Percentiles rank a stretch among this genome's conserved stretches.
These are phyloP conservation scores for Ramalina intermedia DNA, from an alignment of 495 filamentous ascomycete genomes.

Conservation along the genomic window DNA sequence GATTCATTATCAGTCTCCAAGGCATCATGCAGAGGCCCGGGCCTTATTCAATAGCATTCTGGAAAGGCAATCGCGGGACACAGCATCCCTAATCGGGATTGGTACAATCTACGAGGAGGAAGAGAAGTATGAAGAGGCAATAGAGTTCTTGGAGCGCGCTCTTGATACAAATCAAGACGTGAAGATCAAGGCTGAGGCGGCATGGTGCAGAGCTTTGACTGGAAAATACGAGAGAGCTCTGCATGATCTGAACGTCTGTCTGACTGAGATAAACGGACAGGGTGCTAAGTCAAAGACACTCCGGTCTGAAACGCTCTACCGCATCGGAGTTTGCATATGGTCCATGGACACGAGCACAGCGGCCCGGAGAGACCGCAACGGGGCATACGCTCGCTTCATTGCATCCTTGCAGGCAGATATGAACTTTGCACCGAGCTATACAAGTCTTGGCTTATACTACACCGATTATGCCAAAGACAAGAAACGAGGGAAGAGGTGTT, in stretches of 20 bases:
- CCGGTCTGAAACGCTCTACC: slow-evolving; percentile 68
- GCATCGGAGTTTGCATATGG: slow-evolving; percentile 84
- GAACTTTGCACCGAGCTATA: slow-evolving; percentile 86
- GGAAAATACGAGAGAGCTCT: slow-evolving; percentile 53
- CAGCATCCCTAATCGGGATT: slow-evolving; percentile 71
- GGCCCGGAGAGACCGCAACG: slow-evolving; percentile 59
- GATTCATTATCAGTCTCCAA: slow-evolving; percentile 76
- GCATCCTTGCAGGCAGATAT: slow-evolving; percentile 73
- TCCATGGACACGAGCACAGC: slow-evolving; percentile 53
- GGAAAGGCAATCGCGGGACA: slow-evolving; percentile 52
- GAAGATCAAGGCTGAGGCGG: slow-evolving; percentile 64
- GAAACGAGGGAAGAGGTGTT: slow-evolving; percentile 71
- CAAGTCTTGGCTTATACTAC: slow-evolving; percentile 88
- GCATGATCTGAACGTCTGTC: slow-evolving; percentile 52
- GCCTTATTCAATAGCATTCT: slow-evolving; percentile 67
- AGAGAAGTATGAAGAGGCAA: slow-evolving; percentile 66
- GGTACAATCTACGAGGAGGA: slow-evolving; percentile 87
- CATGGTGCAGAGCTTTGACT: slow-evolving; percentile 79
- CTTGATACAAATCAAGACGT: slow-evolving; percentile 59
- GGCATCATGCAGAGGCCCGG: slow-evolving; percentile 79
- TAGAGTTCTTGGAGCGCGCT: slow-evolving; percentile 63
- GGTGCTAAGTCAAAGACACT: slow-evolving; percentile 52
- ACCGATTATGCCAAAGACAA: slow-evolving; percentile 80
- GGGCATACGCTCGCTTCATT: slow-evolving; percentile 72
- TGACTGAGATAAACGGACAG: slow-evolving; percentile 39